Evolutionary conservation across 2,329 filamentous ascomycete genomes (phyloP), one percentile per base, ranked within the genome.

Genomic region (Tolypocladium endophyticum): DNA sequence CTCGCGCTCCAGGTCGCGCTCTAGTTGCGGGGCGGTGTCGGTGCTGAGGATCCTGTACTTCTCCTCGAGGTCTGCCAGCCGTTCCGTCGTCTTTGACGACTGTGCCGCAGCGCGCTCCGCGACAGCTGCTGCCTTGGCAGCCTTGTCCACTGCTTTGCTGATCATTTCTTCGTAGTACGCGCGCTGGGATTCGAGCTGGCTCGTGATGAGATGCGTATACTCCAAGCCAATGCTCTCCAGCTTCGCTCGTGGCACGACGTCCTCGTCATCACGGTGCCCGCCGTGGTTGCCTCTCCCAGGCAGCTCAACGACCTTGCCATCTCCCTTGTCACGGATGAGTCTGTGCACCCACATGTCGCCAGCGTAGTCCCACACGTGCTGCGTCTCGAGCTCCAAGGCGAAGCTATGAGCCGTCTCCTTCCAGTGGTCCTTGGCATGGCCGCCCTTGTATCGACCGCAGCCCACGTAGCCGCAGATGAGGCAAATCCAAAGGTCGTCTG

Each of bases 311-410:
- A 96, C 81, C 72, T 96, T 96, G 30, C 90, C 90, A 71, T 96
- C 92, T 12, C 90, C 87, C 76, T 97, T 96, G 69, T 92, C 91
- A 64, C 96, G 89, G 59, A 99, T 96, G 57, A 97, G 84, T 12
- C 94, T 87, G 73, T 99, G 94, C 56, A 97, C 94, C 81, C 96
- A 99, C 69, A 88, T 89, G 70, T 99, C 94, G 5, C 90, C 92
- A 0, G 90, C 90, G 64, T 99, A 99, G 73, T 99, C 94, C 94
- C 94, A 99, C 1, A 99, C 92, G 67, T 96, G 88, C 72, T 99
- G 93, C 0, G 92, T 96, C 62, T 88, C 86, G 43, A 97, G 84
- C 71, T 99, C 94, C 71, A 99, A 89, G 33, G 92, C 89, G 70
- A 96, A 99, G 63, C 89, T 89, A 73, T 99, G 94, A 4, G 86